These are phyloP conservation scores for Talaromyces thailandensis DNA, from an alignment of 495 filamentous ascomycete genomes.

Conservation along the genomic window DNA sequence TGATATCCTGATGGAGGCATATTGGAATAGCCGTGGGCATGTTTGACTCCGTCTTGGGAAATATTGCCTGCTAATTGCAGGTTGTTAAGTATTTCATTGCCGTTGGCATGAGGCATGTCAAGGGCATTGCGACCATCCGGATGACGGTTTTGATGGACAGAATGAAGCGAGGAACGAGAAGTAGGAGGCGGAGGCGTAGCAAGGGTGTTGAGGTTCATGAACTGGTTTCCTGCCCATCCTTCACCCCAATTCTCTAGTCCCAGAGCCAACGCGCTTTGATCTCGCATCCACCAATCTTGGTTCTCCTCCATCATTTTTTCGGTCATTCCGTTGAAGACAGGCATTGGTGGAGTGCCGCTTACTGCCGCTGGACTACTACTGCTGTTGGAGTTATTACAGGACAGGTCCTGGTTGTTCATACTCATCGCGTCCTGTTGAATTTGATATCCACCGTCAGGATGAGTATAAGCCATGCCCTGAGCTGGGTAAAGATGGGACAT, in stretches of 20 bases:
- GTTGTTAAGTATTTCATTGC: background rate
- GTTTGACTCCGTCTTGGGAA: background rate
- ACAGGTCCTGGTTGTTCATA: constrained; percentile 1
- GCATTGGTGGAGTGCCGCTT: constrained; percentile 22
- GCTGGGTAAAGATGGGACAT: background rate
- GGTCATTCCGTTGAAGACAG: constrained; percentile 32
- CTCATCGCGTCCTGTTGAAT: background rate
- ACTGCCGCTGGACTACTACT: constrained; percentile 7
- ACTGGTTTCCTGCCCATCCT: constrained; percentile 10
- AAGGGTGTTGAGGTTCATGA: background rate
- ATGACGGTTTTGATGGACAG: background rate
- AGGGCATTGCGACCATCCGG: background rate
- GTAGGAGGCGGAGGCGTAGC: background rate
- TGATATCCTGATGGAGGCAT: background rate
- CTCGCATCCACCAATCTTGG: constrained; percentile 52
- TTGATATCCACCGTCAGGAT: background rate
- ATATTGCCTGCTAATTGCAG: background rate
- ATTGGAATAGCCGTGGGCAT: background rate
- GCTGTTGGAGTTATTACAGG: constrained; percentile 11
- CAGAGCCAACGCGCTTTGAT: constrained; percentile 33
- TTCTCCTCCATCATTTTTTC: constrained; percentile 44
- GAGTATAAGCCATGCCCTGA: background rate
- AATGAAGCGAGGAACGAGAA: background rate
- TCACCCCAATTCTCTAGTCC: constrained; percentile 41
- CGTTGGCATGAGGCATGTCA: background rate